A percentile compares a stretch with the other conserved stretches of the same genome.
Conservation (phyloP, 345 rosid species). For the Citropsis articulata region DNA sequence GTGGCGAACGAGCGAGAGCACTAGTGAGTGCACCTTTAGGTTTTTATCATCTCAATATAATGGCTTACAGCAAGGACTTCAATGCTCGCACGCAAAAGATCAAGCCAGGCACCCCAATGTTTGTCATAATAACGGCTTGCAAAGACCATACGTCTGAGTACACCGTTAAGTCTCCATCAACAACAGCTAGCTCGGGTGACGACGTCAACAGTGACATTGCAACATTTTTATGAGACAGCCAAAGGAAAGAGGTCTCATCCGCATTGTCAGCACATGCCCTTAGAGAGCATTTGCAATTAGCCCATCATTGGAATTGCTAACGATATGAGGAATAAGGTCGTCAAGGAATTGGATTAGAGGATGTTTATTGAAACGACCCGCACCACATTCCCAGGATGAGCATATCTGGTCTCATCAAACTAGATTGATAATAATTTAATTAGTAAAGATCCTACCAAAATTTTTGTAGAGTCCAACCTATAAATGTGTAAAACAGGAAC, state of each 20-base stretch:
- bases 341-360: no score
- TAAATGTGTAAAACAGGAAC: no score
- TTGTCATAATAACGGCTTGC: slow-evolving; percentile 81
- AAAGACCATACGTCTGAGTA: slow-evolving; percentile 90
- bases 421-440: no score
- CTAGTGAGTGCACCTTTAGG: slow-evolving; percentile 81
- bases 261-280: slow-evolving; percentile 71
- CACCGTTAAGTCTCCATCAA: slow-evolving; percentile 77
- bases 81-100: slow-evolving; percentile 90
- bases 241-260: slow-evolving; percentile 95
- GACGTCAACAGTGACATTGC: slow-evolving; percentile 38
- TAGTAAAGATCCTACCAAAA: no score
- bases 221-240: slow-evolving; percentile 80
- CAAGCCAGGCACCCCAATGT: slow-evolving; percentile 81
- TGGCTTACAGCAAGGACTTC: slow-evolving; percentile 95
- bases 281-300: slow-evolving; percentile 66
- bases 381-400: no score
- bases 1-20: slow-evolving; percentile 61
- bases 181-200: slow-evolving; percentile 17
- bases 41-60: slow-evolving; percentile 61
- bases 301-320: slow-evolving; percentile 78
- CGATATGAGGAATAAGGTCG: slow-evolving; percentile 35
- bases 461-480: no score
- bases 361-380: no score
- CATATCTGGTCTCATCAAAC: no score